A percentile compares a stretch with the other conserved stretches of the same genome.
phyloP scores from a whole-genome alignment of 1,139 yeast genomes.

The Hyphopichia burtonii region DNA sequence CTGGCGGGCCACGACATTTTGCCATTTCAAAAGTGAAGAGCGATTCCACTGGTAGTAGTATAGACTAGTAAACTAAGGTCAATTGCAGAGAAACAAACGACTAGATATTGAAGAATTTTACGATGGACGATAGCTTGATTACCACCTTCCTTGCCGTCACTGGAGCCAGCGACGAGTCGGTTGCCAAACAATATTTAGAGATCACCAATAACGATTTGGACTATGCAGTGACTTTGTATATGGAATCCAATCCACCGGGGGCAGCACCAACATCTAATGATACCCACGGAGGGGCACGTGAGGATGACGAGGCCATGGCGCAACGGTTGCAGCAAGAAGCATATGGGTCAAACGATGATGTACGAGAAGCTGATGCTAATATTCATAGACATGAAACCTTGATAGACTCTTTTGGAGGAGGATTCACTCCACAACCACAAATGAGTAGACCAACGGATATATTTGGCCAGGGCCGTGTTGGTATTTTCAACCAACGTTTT shows the following conservation, averaged over 20 bases:
- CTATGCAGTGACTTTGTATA: slow-evolving; percentile 78
- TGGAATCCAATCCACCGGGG: slow-evolving; percentile 53
- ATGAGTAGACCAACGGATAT: slow-evolving; percentile 31
- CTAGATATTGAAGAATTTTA: no score
- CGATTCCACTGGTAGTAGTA: no score
- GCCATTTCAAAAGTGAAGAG: not conserved
- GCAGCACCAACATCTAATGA: slow-evolving; percentile 9
- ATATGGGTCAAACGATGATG: slow-evolving; percentile 34
- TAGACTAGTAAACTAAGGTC: no score
- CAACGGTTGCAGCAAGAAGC: slow-evolving; percentile 66
- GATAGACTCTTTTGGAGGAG: slow-evolving; percentile 37
- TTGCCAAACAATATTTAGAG: slow-evolving; percentile 77
- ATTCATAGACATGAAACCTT: slow-evolving; percentile 81
- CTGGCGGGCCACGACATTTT: not conserved
- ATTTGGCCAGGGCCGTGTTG: slow-evolving; percentile 42
- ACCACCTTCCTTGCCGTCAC: slow-evolving; percentile 85
- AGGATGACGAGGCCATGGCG: slow-evolving; percentile 61
- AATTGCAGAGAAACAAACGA: no score
- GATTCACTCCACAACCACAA: slow-evolving; percentile 9
- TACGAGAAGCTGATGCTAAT: slow-evolving; percentile 70
- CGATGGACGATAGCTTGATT: slow-evolving; percentile 46
- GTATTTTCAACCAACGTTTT: slow-evolving; percentile 45
- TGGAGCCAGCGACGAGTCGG: slow-evolving; percentile 62
- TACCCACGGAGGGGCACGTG: slow-evolving; percentile 9
- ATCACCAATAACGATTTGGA: slow-evolving; percentile 80